Conservation (phyloP, 495 filamentous ascomycete species). For the Melanomma pulvis-pyrius region DNA sequence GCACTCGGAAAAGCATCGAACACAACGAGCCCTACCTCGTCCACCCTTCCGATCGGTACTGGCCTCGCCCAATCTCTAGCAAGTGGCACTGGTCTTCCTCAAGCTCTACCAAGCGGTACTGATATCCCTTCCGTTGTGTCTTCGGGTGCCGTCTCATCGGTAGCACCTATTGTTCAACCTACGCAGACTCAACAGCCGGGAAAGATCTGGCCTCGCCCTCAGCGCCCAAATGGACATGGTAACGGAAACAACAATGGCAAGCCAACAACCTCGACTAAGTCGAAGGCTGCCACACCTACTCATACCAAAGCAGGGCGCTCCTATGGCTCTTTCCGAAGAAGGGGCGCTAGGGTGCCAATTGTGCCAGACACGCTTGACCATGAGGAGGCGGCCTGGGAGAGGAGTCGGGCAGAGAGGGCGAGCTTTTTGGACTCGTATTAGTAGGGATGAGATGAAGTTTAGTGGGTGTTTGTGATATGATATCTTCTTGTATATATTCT, state of each 20-base stretch:
- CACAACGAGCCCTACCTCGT: background rate
- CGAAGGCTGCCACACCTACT: background rate
- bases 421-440: conserved; percentile 24
- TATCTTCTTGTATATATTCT: conserved; percentile 18
- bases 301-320: background rate
- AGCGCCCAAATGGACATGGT: background rate
- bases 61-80: background rate
- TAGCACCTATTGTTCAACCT: background rate
- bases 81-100: background rate
- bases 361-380: conserved; percentile 8
- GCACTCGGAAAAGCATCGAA: conserved; percentile 7
- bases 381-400: background rate
- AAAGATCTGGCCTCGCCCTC: background rate
- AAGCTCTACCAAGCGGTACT: background rate
- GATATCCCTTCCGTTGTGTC: background rate
- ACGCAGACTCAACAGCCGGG: background rate
- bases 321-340: background rate
- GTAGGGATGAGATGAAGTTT: background rate
- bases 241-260: conserved; percentile 1
- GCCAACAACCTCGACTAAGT: background rate
- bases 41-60: conserved; percentile 4
- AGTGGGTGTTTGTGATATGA: background rate
- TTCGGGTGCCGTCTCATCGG: background rate
- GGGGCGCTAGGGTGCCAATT: background rate
- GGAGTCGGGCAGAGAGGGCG: conserved; percentile 16